Percentiles rank a stretch among this genome's conserved stretches.
Conservation (phyloP, 495 filamentous ascomycete genomes). For the Lepidopterella palustris region DNA sequence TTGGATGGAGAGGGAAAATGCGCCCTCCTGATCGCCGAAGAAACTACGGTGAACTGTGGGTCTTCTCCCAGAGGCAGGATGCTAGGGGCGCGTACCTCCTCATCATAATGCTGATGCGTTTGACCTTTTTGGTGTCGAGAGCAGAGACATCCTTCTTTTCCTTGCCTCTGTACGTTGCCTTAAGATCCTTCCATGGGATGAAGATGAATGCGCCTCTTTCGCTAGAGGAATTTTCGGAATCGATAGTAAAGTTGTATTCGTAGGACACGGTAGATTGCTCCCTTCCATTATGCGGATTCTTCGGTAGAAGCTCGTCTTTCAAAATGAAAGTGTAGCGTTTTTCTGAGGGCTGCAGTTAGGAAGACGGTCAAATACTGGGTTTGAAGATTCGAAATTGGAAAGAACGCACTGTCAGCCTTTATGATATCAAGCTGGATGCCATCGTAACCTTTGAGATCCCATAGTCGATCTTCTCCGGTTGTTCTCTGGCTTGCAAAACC, state of each 20-base stretch:
- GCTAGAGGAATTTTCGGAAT: constrained; percentile 14
- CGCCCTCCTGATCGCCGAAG: constrained; percentile 67
- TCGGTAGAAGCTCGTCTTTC: constrained; percentile 57
- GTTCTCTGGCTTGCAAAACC: constrained; percentile 78
- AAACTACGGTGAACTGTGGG: constrained; percentile 38
- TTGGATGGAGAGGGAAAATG: constrained; percentile 53
- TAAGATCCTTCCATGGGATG: constrained; percentile 56
- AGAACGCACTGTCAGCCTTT: constrained; percentile 35
- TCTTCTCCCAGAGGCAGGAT: background rate
- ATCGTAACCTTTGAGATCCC: constrained; percentile 36
- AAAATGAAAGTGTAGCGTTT: constrained; percentile 67
- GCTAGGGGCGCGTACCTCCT: constrained; percentile 52
- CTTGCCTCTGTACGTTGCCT: constrained; percentile 65
- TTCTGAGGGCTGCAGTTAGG: too few species aligned
- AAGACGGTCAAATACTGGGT: constrained; percentile 8
- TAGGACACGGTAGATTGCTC: constrained; percentile 56
- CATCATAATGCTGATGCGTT: constrained; percentile 66
- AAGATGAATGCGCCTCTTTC: constrained; percentile 34
- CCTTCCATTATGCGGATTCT: constrained; percentile 49
- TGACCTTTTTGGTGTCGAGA: constrained; percentile 53
- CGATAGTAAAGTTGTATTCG: constrained; percentile 47
- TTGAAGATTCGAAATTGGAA: constrained; percentile 15
- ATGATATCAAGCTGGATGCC: constrained; percentile 31
- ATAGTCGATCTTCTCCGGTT: constrained; percentile 27
- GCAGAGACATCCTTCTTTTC: constrained; percentile 48